Evolutionary conservation across 352 stramenopile genomes (phyloP), one percentile per base, ranked within the genome.

Genomic region (Globisporangium barbulae): DNA sequence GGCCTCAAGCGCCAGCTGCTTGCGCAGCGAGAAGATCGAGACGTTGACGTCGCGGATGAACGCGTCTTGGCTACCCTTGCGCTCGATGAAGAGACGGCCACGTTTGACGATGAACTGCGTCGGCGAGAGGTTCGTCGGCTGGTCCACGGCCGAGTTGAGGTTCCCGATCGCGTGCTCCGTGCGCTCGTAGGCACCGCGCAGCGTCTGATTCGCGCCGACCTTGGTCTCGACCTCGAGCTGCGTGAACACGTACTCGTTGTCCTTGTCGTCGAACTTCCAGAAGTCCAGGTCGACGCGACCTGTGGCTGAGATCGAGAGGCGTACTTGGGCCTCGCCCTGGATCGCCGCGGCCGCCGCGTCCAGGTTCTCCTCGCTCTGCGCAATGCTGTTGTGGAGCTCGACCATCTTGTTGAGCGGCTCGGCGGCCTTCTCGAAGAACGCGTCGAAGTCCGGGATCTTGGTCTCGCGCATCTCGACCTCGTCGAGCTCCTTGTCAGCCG

Each of bases 351-450:
- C 77, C 2, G 77, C 73, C 7, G 73, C 21, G 65, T 86, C 79
- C 48, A 86, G 73, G 49, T 83, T 82, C 61, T 82, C 73, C 56
- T 84, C 77, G 41, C 77, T 86, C 54, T 79, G 70, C 10, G 69
- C 72, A 37, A 86, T 82, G 41, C 75, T 76, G 60, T 86, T 86
- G 71, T 81, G 53, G 54, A 78, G 69, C 61, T 71, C 71, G 21
- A 78, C 63, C 47, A 69, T 53, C 41, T 60, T 50, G 47, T 69
- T 65, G 48, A 67, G 10, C 56, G 66, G 61, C 31, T 48, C 66
- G 5, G 61, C 54, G 17, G 67, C 67, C 22, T 49, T 54, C 63
- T 63, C 53, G 53, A 73, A 73, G 59, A 73, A 73, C 22, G 57
- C 50, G 44, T 73, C 63, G 35, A 70, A 73, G 52, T 73, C 67